Evolutionary conservation across 768 basidiomycete species (phyloP).

Genomic region (Filobasidium floriforme): DNA sequence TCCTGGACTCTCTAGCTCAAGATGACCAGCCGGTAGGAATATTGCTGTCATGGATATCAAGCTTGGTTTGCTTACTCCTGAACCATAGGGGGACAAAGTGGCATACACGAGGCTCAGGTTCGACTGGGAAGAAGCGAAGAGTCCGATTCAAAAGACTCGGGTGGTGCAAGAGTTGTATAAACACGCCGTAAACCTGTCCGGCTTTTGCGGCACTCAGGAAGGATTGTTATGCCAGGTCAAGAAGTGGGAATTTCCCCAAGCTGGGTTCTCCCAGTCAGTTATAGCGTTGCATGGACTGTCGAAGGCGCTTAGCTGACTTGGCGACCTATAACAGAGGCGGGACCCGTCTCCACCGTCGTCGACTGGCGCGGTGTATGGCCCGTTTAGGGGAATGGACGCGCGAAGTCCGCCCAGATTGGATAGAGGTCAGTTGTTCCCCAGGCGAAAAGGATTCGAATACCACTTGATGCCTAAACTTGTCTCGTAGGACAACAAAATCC

Average conservation of each 20-base stretch:
- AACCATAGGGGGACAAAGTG: constrained; percentile 35
- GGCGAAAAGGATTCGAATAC: not conserved
- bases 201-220: constrained; percentile 18
- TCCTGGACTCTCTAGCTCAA: constrained; percentile 30
- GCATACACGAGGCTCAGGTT: constrained; percentile 38
- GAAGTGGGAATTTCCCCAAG: constrained; percentile 8
- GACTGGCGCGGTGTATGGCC: constrained; percentile 32
- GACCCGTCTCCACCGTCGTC: constrained; percentile 6
- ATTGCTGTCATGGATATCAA: not conserved
- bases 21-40: constrained; percentile 16
- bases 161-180: constrained; percentile 25
- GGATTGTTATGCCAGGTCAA: constrained; percentile 12
- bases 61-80: not conserved
- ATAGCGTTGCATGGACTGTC: constrained; percentile 28
- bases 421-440: constrained; percentile 20
- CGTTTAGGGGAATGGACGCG: constrained; percentile 38
- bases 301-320: constrained; percentile 22
- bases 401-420: constrained; percentile 31
- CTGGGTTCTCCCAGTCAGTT: constrained; percentile 20
- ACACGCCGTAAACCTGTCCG: constrained; percentile 27
- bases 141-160: constrained; percentile 12
- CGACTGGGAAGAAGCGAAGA: constrained; percentile 22
- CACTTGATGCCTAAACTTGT: not conserved
- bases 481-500: constrained; percentile 29
- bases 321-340: not conserved